Percentiles rank a stretch among this genome's conserved stretches.
Conservation (phyloP, 257 asterid genomes). For the Linderniella brevidens region DNA sequence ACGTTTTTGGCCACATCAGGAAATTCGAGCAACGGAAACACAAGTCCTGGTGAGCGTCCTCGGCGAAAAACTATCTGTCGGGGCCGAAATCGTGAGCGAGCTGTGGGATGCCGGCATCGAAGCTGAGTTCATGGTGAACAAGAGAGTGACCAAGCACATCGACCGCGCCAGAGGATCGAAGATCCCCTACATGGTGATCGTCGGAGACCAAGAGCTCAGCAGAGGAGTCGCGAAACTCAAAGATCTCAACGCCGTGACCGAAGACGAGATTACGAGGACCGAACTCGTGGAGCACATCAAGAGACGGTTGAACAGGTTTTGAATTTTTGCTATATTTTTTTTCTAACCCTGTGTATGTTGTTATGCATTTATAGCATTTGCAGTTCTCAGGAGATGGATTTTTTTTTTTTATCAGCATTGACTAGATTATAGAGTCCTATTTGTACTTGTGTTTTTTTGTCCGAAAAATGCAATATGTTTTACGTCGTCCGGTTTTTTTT, state of each 20-base stretch:
- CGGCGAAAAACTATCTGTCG: conserved; percentile 53
- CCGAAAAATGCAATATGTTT: too few relatives aligned
- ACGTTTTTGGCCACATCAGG: neutral
- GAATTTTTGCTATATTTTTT: too few relatives aligned
- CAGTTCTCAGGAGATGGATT: too few relatives aligned
- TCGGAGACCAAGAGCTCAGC: conserved; percentile 50
- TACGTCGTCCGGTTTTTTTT: too few relatives aligned
- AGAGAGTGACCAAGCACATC: conserved; percentile 45
- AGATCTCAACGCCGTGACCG: conserved; percentile 28
- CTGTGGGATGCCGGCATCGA: conserved; percentile 64
- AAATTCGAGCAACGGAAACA: conserved; percentile 64
- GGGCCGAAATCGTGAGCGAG: conserved; percentile 51
- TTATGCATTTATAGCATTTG: too few relatives aligned
- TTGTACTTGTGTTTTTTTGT: too few relatives aligned
- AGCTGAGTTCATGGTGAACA: conserved; percentile 49
- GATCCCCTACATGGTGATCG: conserved; percentile 75
- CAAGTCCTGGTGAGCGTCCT: conserved; percentile 78
- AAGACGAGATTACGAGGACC: conserved; percentile 30
- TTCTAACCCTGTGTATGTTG: too few relatives aligned
- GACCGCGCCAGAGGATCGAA: conserved; percentile 46
- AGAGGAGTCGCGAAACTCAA: conserved; percentile 53
- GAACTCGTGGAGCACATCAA: conserved; percentile 39
- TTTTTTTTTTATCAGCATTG: too few relatives aligned
- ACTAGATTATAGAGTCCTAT: too few relatives aligned
- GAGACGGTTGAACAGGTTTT: conserved; percentile 18